Base-by-base conservation (phyloP, 2,329 filamentous ascomycete genomes). In the Monilinia aucupariae region DNA sequence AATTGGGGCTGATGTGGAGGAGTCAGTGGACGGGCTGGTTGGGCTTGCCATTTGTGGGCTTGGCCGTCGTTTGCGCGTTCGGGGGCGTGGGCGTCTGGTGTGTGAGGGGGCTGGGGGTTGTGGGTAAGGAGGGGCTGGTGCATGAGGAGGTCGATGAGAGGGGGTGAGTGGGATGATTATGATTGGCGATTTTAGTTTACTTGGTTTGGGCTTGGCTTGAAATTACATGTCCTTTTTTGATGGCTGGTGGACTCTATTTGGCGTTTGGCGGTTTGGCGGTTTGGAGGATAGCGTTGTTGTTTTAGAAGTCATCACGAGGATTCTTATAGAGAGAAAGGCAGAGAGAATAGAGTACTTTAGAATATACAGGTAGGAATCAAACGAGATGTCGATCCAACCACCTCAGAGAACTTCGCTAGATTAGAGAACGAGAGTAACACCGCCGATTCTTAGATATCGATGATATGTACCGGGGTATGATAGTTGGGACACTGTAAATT, bases 11-110 rank as follows among this genome's bases (percentile, higher is more conserved):
- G 59, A 62, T 65, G 27, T 65, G 52, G 64, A 68, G 68, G 62
- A 65, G 66, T 1, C 61, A 54, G 7, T 73, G 71, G 71, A 62
- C 67, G 13, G 53, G 53, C 13, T 56, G 60, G 60, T 47, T 48
- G 32, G 70, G 68, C 12, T 51, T 73, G 25, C 72, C 72, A n/a
- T 73, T 68, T 63, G 66, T 65, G n/a, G 54, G 61, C 12, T 47
- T 59, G n/a, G 54, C 54, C 3, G 25, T 25, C 6, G 43, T 62
- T 13, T 47, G 53, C 37, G 34, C 7, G 20, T 17, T 58, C 20
- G 60, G 60, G 3, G 27, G 47, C 8, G 34, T 25, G 51, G 60
- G 60, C 4, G 30, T 55, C 32, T 58, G 52, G 60, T 49, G 51
- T 7, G 60, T 56, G 8, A 58, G 25, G 13, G 54, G 32, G 17